Base-by-base conservation (phyloP, 805 yeast species). In the Scheffersomyces stipitis region DNA sequence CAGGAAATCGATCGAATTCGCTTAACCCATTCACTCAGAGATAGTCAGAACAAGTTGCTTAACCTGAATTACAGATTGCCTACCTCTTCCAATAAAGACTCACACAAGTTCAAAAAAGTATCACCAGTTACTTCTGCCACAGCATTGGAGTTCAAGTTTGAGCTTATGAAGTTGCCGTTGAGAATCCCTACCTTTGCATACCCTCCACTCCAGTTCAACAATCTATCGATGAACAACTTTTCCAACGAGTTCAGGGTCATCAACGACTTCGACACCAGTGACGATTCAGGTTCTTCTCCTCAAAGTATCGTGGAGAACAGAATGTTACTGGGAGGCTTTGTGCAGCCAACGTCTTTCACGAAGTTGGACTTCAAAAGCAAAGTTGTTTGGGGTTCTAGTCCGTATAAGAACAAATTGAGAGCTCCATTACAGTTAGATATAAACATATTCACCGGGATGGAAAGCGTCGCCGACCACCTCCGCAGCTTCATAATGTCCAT, bases 21-120 rank as follows among this genome's bases (percentile, higher is more conserved):
- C 27, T 37, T 59, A 14, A 54, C 63, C 13, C 64, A 59, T 38
- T 49, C 58, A 14, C 45, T 59, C 35, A 38, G 64, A 38, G 44
- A 48, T 34, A 46, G 51, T 28, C 62, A 57, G 37, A 59, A 59
- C 38, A 58, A 52, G 34, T 33, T 58, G 27, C 38, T 59, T 27
- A 46, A 45, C 33, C 49, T 38, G 18, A 43, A 58, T 31, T 56
- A 56, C 45, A 34, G 62, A 24, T 45, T 59, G 37, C 64, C 64
- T 2, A 47, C 63, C 3, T 46, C 62, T 15, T 15, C 31, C 31
- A 23, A 18, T 14, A 14, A 5, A 32, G 22, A 5, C 24, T n/a
- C 10, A 16, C 13, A 17, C 12, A n/a, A 26, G 26, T 13, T 12
- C n/a, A 16, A 14, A 3, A 7, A 7, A 10, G 24, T 20, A 20